Base-by-base conservation (phyloP, 345 rosid species). In the Hibiscus trionum region DNA sequence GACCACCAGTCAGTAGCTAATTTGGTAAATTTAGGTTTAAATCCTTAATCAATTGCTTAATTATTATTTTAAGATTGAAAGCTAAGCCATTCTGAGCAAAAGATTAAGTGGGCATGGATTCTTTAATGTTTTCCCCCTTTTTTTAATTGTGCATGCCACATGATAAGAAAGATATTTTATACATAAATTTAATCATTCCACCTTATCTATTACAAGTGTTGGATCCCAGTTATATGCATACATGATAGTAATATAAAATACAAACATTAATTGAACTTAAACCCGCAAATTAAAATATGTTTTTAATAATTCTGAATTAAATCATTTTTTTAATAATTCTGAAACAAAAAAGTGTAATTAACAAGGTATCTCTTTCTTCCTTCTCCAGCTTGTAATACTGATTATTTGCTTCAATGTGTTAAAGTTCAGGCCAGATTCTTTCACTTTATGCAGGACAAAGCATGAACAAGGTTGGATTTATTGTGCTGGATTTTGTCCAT, bases 401-500 rank as follows among this genome's bases (percentile, higher is more conserved):
- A 15, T 49, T 49, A 24, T 46, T 53, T 61, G 66, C 53, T 69
- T 63, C 46, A 31, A 35, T 61, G 60, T 16, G 61, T 33, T 29
- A 16, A 14, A 56, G 57, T 33, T 44, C 8, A n/a, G 24, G 14
- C 55, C 24, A 59, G 67, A 49, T 49, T 49, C n/a, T 49, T 49
- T 4, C 55, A 1, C 17, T 49, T 49, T 49, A 1, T 49, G 14
- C 5, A 4, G 53, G 53, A 14, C 53, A 3, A 49, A 14, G 1
- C 4, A 1, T 1, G 16, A 4, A 49, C 6, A 15, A 49, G 17
- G 55, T 11, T 69, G 72, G 26, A 33, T 31, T 49, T 3, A 62
- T 70, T 71, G 59, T 52, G 70, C 70, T 75, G 78, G 60, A 72
- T 71, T 70, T 75, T 75, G 78, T 71, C 72, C 15, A 70, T 35